Evolutionary conservation across 371 early-diverging fungal species (phyloP).

Genomic region (Chytridiales sp.): DNA sequence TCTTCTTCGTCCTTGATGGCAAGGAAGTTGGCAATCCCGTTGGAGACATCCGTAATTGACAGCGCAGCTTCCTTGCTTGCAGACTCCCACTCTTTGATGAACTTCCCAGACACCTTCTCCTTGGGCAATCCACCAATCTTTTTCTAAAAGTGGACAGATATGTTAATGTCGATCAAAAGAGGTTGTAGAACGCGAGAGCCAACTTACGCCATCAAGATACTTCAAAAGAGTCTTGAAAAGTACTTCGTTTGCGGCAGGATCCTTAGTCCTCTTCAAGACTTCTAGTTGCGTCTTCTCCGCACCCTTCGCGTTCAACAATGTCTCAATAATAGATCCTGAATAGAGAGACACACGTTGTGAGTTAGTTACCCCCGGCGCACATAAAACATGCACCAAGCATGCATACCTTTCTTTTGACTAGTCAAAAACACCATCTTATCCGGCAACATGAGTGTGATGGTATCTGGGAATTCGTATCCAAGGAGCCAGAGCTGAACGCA

Average conservation of each 20-base stretch:
- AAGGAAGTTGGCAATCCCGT: conserved; percentile 70
- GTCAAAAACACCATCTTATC: conserved; percentile 79
- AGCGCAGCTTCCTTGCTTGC: conserved; percentile 57
- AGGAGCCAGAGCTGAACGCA: conserved; percentile 83
- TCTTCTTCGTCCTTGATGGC: conserved; percentile 90
- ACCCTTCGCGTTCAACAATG: conserved; percentile 43
- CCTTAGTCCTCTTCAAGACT: conserved; percentile 74
- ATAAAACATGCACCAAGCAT: not conserved
- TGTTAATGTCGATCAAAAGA: no score
- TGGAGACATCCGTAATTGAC: conserved; percentile 70
- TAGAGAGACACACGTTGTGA: no score
- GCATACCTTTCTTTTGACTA: conserved; percentile 73
- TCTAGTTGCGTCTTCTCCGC: conserved; percentile 61
- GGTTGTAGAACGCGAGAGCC: not conserved
- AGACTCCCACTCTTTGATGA: conserved; percentile 75
- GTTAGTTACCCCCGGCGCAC: conserved; percentile 27
- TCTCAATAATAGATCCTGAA: conserved; percentile 49
- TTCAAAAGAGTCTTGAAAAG: conserved; percentile 61
- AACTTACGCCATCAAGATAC: conserved; percentile 36
- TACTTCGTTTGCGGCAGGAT: conserved; percentile 47
- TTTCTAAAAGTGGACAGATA: conserved; percentile 45
- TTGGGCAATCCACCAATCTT: conserved; percentile 76
- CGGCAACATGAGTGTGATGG: conserved; percentile 73
- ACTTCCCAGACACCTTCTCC: conserved; percentile 76
- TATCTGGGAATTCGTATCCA: conserved; percentile 92